A percentile compares a stretch with the other conserved stretches of the same genome.
These are phyloP conservation scores for Neurospora sp. DNA, from an alignment of 2,329 filamentous ascomycete species.

Conservation along the genomic window DNA sequence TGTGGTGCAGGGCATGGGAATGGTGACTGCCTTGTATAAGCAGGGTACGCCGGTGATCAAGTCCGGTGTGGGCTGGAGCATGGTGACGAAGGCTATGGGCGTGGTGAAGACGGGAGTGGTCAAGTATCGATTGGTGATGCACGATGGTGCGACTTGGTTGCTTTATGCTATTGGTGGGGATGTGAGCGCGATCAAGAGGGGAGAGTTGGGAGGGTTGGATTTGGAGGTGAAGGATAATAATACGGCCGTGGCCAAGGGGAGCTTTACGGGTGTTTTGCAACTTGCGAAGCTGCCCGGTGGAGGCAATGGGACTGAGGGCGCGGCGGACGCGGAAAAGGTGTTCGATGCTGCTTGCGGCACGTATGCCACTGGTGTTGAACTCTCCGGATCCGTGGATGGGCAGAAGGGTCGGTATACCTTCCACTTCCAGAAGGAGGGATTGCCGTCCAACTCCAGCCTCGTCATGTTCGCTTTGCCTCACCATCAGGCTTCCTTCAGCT, in stretches of 20 bases:
- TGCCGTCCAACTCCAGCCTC: constrained; percentile 41
- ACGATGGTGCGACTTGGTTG: constrained; percentile 67
- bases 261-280: constrained; percentile 73
- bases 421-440: constrained; percentile 61
- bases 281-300: constrained; percentile 64
- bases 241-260: constrained; percentile 50
- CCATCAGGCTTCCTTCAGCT: constrained; percentile 67
- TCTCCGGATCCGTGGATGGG: constrained; percentile 54
- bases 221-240: constrained; percentile 58
- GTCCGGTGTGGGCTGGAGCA: constrained; percentile 63
- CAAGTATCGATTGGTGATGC: constrained; percentile 67
- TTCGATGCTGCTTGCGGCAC: constrained; percentile 70
- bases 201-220: constrained; percentile 31
- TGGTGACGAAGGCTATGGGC: constrained; percentile 47
- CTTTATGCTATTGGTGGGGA: constrained; percentile 60
- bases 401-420: constrained; percentile 62
- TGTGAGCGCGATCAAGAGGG: constrained; percentile 20
- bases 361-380: constrained; percentile 54
- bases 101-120: constrained; percentile 52
- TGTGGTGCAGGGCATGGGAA: constrained; percentile 81
- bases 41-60: constrained; percentile 63
- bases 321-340: constrained; percentile 38
- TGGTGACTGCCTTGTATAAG: constrained; percentile 68
- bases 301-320: constrained; percentile 21
- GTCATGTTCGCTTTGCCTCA: constrained; percentile 87